Percentiles rank a stretch among this genome's conserved stretches.
phyloP scores from a whole-genome alignment of 768 basidiomycete species.

The Kwoniella bestiolae region DNA sequence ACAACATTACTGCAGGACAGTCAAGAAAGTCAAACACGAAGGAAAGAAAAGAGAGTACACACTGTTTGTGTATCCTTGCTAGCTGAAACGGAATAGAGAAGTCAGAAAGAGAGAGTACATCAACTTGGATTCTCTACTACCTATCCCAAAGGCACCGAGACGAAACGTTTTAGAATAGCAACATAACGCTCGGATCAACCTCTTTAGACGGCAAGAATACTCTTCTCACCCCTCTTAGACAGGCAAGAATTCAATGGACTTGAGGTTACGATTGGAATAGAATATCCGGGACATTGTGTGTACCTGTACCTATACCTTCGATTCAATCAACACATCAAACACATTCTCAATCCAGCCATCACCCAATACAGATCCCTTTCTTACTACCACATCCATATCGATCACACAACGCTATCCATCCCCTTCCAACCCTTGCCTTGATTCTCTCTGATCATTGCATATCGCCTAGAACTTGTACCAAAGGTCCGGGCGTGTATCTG shows the following conservation, averaged over 20 bases:
- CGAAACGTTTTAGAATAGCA: background rate
- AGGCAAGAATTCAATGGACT: background rate
- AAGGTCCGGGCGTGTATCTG: background rate
- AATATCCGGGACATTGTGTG: constrained; percentile 1
- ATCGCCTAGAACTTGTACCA: background rate
- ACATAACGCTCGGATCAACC: background rate
- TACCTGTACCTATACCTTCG: background rate
- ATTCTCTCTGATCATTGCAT: no score
- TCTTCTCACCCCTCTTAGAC: no score
- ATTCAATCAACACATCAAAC: background rate
- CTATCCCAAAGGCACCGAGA: background rate
- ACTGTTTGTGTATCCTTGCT: background rate
- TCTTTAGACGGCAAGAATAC: no score
- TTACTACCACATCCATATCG: no score
- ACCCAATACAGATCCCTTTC: no score
- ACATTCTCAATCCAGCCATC: background rate
- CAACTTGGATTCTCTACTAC: background rate
- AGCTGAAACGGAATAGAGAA: background rate
- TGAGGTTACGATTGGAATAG: constrained; percentile 4
- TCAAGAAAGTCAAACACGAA: background rate
- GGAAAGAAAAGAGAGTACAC: background rate
- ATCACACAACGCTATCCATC: no score
- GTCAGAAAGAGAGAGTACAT: background rate
- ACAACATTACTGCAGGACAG: constrained; percentile 1
- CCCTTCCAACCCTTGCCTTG: no score